Base-by-base conservation (phyloP, 768 basidiomycete genomes). In the Russula lepida region DNA sequence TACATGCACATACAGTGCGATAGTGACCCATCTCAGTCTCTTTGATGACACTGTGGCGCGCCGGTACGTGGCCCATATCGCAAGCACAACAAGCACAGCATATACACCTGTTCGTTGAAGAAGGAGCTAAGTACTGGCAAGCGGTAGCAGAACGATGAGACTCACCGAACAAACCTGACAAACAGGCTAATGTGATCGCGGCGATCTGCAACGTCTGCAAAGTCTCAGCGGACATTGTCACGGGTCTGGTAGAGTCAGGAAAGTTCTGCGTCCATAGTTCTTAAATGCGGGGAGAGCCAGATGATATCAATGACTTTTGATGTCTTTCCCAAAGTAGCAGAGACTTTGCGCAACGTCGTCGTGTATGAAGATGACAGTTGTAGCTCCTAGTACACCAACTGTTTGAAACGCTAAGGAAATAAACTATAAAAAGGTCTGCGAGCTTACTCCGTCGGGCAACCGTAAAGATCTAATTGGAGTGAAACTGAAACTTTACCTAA, bases 161-260 rank as follows among this genome's bases (percentile, higher is more conserved):
- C 64, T 27, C 44, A 67, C 67, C 67, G 17, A 66, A 67, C 25
- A 67, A 54, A n/a, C 62, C 65, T 5, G 62, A 67, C 30, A 67
- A 48, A n/a, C 62, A 54, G 21, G 62, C 49, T 33, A 64, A 58
- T 0, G 56, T 55, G 47, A 66, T 64, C 6, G 53, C 65, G 19
- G 67, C 2, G 37, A 55, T 62, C 41, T 68, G 50, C 37, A 68
- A 56, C 8, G 55, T 41, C 33, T 62, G 62, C 58, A 65, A 58
- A 17, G 63, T 39, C 15, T 56, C 54, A 2, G 48, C 21, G 9
- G 60, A 35, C 60, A 61, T 61, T 6, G 27, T 60, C 21, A 12
- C 53, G 17, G 0, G 7, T 46, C 17, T 4, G 23, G 28, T 6
- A 23, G n/a, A 11, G 37, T 33, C 30, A n/a, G 1, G 28, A 48